phyloP scores from a whole-genome alignment of 352 stramenopile species.

The Bremia lactucae region DNA sequence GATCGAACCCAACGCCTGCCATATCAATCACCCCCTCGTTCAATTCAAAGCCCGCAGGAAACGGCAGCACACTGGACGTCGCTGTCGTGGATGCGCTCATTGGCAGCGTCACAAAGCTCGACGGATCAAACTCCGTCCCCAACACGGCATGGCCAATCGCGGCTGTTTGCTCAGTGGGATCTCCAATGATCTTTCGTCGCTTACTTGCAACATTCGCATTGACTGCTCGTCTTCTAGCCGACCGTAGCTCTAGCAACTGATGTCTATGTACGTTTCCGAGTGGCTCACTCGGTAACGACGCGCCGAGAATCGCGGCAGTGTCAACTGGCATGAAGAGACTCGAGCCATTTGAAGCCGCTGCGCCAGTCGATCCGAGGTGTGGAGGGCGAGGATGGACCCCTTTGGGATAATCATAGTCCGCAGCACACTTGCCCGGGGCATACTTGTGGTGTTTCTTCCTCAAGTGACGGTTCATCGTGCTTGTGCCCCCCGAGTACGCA shows the following conservation, averaged over 20 bases:
- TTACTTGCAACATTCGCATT: slow-evolving; percentile 14
- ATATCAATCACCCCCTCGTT: slow-evolving; percentile 38
- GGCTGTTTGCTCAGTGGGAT: slow-evolving; percentile 13
- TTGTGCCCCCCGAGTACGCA: slow-evolving; percentile 73
- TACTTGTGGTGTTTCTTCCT: slow-evolving; percentile 78
- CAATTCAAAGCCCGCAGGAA: slow-evolving; percentile 46
- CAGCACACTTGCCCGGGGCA: slow-evolving; percentile 55
- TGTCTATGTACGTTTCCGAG: slow-evolving; percentile 24
- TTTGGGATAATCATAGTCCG: slow-evolving; percentile 53
- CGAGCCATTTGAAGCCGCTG: not conserved
- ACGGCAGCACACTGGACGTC: slow-evolving; percentile 29
- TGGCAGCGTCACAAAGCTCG: slow-evolving; percentile 43
- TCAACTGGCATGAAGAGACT: slow-evolving; percentile 12
- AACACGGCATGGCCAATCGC: not conserved
- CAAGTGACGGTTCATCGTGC: slow-evolving; percentile 77
- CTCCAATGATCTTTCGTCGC: slow-evolving; percentile 33
- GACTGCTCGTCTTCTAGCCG: slow-evolving; percentile 29
- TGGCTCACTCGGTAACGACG: slow-evolving; percentile 34
- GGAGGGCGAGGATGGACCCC: slow-evolving; percentile 8
- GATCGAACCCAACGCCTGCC: slow-evolving; percentile 23
- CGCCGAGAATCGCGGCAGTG: slow-evolving; percentile 19
- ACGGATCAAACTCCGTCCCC: slow-evolving; percentile 49
- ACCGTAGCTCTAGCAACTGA: slow-evolving; percentile 52
- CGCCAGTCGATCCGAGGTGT: too few species aligned
- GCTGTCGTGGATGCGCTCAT: slow-evolving; percentile 6